These are phyloP conservation scores for Kazachstania bromeliacearum DNA, from an alignment of 805 yeast species.

Conservation along the genomic window DNA sequence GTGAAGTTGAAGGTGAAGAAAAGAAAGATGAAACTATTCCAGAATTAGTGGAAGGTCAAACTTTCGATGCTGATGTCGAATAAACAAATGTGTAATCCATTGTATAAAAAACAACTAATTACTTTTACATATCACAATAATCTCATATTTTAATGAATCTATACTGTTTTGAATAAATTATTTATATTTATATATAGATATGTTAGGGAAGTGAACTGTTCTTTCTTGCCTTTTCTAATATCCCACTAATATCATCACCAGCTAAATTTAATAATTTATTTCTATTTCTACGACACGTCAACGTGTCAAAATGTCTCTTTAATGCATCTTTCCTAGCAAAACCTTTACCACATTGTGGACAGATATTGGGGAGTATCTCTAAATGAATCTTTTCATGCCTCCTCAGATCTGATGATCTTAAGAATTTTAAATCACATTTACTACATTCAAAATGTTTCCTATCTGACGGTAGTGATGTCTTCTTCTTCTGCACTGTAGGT, in stretches of 20 bases:
- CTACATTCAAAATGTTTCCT: slow-evolving; percentile 45
- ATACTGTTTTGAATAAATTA: background rate
- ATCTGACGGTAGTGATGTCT: too few species aligned
- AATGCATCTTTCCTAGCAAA: slow-evolving; percentile 77
- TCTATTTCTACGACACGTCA: slow-evolving; percentile 65
- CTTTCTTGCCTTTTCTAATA: background rate
- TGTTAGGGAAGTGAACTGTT: background rate
- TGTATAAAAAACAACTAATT: too few species aligned
- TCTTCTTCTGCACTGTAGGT: too few species aligned
- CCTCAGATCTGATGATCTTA: slow-evolving; percentile 59
- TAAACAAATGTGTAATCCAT: too few species aligned
- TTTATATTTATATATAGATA: background rate
- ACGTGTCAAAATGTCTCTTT: slow-evolving; percentile 62
- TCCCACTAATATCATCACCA: background rate
- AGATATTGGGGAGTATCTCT: slow-evolving; percentile 60
- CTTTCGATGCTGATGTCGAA: slow-evolving; percentile 34
- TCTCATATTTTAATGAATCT: background rate
- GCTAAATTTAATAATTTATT: slow-evolving; percentile 34
- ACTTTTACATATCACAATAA: background rate
- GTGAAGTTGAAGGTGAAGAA: slow-evolving; percentile 37
- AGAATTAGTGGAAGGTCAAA: slow-evolving; percentile 33
- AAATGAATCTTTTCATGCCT: slow-evolving; percentile 69
- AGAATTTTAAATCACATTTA: slow-evolving; percentile 51
- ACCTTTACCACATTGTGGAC: slow-evolving; percentile 68
- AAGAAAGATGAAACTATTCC: slow-evolving; percentile 62